Conservation (phyloP, 1,139 yeast genomes). For the Yamadazyma conglobata region DNA sequence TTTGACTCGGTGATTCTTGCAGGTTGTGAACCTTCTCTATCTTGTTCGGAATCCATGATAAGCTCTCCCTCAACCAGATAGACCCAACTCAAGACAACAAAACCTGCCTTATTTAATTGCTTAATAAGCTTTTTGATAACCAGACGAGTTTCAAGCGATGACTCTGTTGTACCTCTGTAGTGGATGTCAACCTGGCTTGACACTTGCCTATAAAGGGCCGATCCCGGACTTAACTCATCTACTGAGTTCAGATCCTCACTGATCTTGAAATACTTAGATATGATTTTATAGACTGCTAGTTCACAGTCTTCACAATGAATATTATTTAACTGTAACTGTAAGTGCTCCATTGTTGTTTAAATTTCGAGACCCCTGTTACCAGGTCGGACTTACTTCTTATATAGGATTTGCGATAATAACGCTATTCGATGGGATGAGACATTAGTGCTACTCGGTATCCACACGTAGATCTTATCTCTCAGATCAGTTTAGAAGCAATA, state of each 20-base stretch:
- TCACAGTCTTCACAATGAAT: constrained; percentile 55
- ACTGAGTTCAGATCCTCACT: not conserved
- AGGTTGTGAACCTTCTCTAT: constrained; percentile 9
- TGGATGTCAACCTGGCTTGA: constrained; percentile 2
- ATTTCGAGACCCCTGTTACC: too few relatives aligned
- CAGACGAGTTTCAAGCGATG: too few relatives aligned
- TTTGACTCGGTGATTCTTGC: constrained; percentile 7
- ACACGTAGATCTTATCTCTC: too few relatives aligned
- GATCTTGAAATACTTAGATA: constrained; percentile 13
- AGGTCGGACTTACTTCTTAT: too few relatives aligned
- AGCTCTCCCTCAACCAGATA: constrained; percentile 18
- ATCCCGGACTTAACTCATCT: constrained; percentile 17
- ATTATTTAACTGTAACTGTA: constrained; percentile 34
- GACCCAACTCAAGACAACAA: constrained; percentile 35
- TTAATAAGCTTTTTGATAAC: constrained; percentile 23
- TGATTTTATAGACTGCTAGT: constrained; percentile 22
- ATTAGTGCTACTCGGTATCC: too few relatives aligned
- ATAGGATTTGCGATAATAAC: not conserved
- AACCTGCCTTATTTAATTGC: constrained; percentile 26
- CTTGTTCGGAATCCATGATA: constrained; percentile 5
- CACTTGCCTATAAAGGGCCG: constrained; percentile 8
- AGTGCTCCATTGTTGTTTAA: constrained; percentile 19
- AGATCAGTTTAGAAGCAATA: too few relatives aligned
- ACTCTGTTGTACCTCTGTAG: not conserved
- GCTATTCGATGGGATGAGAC: constrained; percentile 1